Base-by-base conservation (phyloP, 2,329 filamentous ascomycete species). In the Scedosporium aurantiacum region DNA sequence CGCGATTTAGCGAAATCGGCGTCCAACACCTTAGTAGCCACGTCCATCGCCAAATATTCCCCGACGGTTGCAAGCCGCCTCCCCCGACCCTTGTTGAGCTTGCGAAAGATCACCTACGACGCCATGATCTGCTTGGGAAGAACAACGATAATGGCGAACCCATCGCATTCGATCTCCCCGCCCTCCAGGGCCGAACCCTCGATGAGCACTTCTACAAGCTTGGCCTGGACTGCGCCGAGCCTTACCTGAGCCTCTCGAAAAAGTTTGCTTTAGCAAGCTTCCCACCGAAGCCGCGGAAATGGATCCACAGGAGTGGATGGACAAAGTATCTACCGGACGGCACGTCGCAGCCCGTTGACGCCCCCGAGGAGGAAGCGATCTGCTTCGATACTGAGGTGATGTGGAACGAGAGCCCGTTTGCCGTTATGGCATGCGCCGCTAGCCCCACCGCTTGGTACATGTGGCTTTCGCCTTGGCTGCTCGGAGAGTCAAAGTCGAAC, bases 331-430 rank as follows among this genome's bases (percentile, higher is more conserved):
- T 87, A 65, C 71, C 78, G 2, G 87, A 96, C 71, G 91, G 90
- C 23, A 79, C 76, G 12, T 81, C 80, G 16, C 89, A 94, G 70
- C 72, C 79, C 2, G 84, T 96, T 4, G 85, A 88, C 64, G 84
- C 85, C 8, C 94, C 95, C 0, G 80, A 93, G 63, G 92, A 94
- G 70, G 76, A 82, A 3, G 87, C 93, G 80, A 78, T 97, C 61
- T 92, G 89, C 43, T 99, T 99, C 68, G 94, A 99, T 74, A 96
- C 92, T 1, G 94, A 99, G 74, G 92, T 97, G 56, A 87, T 99
- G 87, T 99, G 88, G 83, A 96, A 95, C 71, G 85, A 94, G 70
- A 93, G 87, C 66, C 87, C 89, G 0, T 99, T 91, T 72, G 91
- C 95, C 0, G 91, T 96, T 62, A 97, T 99, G 91, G 94, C 95